These are phyloP conservation scores for Dactylonectria macrodidyma DNA, from an alignment of 2,329 filamentous ascomycete genomes.

Conservation along the genomic window DNA sequence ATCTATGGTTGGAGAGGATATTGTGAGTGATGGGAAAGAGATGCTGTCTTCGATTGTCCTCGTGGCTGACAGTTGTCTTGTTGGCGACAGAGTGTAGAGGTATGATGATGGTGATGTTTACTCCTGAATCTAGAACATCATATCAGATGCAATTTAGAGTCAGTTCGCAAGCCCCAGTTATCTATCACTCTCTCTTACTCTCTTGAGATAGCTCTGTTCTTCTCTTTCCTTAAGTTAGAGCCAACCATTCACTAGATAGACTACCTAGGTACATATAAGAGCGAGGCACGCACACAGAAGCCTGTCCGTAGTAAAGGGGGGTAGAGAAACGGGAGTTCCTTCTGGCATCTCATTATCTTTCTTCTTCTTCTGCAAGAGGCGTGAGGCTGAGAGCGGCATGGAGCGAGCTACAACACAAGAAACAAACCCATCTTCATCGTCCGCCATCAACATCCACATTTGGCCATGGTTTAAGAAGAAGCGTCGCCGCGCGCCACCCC, in stretches of 20 bases:
- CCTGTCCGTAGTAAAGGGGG: not conserved
- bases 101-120: not conserved
- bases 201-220: not conserved
- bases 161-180: not conserved
- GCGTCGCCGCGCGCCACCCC: constrained; percentile 12
- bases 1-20: not conserved
- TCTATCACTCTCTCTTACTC: not conserved
- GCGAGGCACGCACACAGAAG: not conserved
- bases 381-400: not conserved
- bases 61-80: not conserved
- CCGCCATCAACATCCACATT: not conserved
- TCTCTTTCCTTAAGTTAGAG: not conserved
- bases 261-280: not conserved
- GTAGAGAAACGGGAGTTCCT: not conserved
- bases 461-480: constrained; percentile 6
- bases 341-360: constrained; percentile 3
- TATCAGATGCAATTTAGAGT: not conserved
- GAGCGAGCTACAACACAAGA: not conserved
- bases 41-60: constrained; percentile 1
- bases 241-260: too few species aligned
- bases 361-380: constrained; percentile 36
- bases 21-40: not conserved
- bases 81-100: not conserved
- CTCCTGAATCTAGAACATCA: not conserved
- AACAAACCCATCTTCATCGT: constrained; percentile 12